Base-by-base conservation (phyloP, 2,329 filamentous ascomycete species). In the Fusarium citri region DNA sequence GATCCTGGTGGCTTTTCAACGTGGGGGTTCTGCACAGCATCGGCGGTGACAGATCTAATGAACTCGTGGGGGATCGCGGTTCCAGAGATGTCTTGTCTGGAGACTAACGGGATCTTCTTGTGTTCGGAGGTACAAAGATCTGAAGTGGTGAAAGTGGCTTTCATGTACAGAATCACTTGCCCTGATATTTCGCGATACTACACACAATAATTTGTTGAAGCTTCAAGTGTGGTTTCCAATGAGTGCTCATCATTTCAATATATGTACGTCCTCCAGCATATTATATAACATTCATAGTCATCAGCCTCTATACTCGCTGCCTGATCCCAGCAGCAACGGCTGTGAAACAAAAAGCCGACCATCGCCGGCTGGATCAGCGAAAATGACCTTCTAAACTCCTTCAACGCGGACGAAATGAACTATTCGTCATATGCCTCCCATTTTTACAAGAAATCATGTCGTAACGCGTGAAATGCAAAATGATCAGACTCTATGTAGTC, bases 381-480 rank as follows among this genome's bases (percentile, higher is more conserved):
- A 50, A 49, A 61, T 56, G 50, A 26, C 34, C 34, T 37, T 50
- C 55, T 40, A 46, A 66, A 64, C 55, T 60, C 67, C 67, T 57
- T 41, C 37, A 57, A 64, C 48, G 55, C 54, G 42, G 28, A 23
- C 34, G 31, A 20, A n/a, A 28, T 30, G n/a, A 55, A 18, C 5
- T 60, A 6, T 45, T 8, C n/a, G 11, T 55, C 14, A 12, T 31
- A 8, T 63, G 34, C 40, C 47, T n/a, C 46, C 34, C 49, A 46
- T 22, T 71, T 68, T 42, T 61, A 61, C 64, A 54, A 66, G 56
- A 67, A 65, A 47, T 37, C 67, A 72, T 68, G 34, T 72, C 69
- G 65, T 72, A 41, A 72, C 50, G 61, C 67, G 50, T 64, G 50
- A 70, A 58, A 68, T 59, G 55, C 60, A 69, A 68, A 70, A 37